Conservation (phyloP, 169 alveolate genomes). For the Besnoitia besnoiti region DNA sequence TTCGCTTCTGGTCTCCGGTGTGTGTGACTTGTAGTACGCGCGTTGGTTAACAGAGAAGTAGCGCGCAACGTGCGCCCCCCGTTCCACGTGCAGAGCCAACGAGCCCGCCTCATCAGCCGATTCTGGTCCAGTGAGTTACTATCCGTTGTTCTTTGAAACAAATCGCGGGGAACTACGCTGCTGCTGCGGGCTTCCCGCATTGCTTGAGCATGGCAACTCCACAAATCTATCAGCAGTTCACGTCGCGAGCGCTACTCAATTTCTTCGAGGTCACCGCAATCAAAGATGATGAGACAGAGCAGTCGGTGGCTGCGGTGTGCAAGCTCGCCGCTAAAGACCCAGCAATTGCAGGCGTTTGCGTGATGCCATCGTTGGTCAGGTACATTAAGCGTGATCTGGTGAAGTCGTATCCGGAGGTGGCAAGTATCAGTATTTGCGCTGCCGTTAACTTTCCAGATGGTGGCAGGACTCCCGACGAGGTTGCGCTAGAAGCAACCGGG, state of each 20-base stretch:
- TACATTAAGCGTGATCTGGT: neutral
- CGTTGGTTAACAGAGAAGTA: too few relatives aligned
- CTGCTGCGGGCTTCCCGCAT: too few relatives aligned
- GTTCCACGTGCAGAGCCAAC: too few relatives aligned
- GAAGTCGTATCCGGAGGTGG: neutral
- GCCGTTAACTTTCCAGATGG: slow-evolving; percentile 31
- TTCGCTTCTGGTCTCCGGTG: too few relatives aligned
- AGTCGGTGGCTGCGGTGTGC: slow-evolving; percentile 12
- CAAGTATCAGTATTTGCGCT: neutral
- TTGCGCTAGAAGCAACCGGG: neutral
- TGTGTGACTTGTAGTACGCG: too few relatives aligned
- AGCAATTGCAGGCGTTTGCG: neutral
- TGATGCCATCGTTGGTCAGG: neutral
- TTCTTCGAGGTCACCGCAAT: neutral
- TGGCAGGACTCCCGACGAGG: neutral
- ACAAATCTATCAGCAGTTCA: neutral
- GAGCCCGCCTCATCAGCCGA: too few relatives aligned
- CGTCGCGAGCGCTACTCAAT: neutral
- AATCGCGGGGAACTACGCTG: too few relatives aligned
- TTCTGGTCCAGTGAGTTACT: too few relatives aligned
- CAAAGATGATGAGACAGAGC: neutral
- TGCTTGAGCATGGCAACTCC: neutral
- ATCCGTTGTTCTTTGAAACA: too few relatives aligned
- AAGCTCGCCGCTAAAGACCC: neutral
- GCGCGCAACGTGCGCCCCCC: too few relatives aligned